Percentiles rank a stretch among this genome's conserved stretches.
Conservation (phyloP, 1,284 basidiomycete genomes). For the Agaricales sp. region DNA sequence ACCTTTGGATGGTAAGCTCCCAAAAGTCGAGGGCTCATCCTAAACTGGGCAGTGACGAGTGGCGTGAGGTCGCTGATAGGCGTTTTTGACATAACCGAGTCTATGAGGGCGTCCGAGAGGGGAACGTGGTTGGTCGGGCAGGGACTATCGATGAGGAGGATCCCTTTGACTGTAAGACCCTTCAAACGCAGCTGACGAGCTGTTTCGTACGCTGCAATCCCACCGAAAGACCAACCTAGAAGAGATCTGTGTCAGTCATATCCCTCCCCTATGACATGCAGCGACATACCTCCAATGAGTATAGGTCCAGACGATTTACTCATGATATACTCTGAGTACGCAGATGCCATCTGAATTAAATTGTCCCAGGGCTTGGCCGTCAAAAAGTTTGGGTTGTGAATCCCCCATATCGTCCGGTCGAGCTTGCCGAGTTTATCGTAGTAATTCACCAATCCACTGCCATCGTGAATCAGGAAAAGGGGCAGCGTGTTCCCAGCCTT, state of each 20-base stretch:
- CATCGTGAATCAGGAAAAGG: conserved; percentile 62
- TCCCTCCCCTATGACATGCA: not conserved
- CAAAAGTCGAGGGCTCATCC: conserved; percentile 22
- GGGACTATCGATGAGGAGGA: conserved; percentile 60
- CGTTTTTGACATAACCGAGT: conserved; percentile 19
- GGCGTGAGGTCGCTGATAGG: conserved; percentile 14
- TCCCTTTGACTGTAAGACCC: conserved; percentile 37
- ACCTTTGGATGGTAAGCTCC: conserved; percentile 24
- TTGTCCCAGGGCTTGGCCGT: conserved; percentile 32
- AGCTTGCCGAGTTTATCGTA: conserved; percentile 40
- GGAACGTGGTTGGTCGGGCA: conserved; percentile 36
- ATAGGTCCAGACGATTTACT: conserved; percentile 24
- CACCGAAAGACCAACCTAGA: conserved; percentile 70
- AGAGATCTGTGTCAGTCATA: conserved; percentile 3
- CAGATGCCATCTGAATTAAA: conserved; percentile 39
- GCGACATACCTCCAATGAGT: conserved; percentile 47
- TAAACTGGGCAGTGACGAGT: conserved; percentile 18
- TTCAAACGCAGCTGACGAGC: conserved; percentile 36
- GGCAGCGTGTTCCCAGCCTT: conserved; percentile 20
- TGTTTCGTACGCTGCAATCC: conserved; percentile 56
- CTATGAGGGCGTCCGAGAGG: conserved; percentile 39
- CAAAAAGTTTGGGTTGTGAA: conserved; percentile 45
- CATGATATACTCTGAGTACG: conserved; percentile 34
- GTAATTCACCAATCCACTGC: conserved; percentile 47
- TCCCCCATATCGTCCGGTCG: conserved; percentile 44